Evolutionary conservation across 2,329 filamentous ascomycete genomes (phyloP), one percentile per base, ranked within the genome.

Genomic region (Trichoderma sp.): DNA sequence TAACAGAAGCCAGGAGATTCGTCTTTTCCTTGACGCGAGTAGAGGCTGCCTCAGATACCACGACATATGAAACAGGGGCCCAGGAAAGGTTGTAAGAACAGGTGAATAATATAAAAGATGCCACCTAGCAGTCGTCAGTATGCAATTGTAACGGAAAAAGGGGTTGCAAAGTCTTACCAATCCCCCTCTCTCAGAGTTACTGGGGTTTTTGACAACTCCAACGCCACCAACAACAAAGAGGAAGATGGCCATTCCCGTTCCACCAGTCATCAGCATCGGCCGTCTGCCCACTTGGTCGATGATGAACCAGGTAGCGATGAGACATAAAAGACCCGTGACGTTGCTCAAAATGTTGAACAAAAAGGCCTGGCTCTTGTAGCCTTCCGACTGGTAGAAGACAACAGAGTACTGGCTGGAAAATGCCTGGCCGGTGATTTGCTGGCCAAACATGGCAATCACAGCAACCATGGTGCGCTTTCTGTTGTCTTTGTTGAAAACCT

Each of bases 401-500:
- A 74, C 73, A n/a, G 70, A 68, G 69, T 78, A 78, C 60, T 77
- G 75, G 21, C 66, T 71, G 26, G 71, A 51, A 54, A 77, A 78
- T 0, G 76, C 76, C 64, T 78, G 76, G 13, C 77, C 77, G 5
- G 76, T 78, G 46, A 77, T 76, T 66, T 78, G 76, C 64, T 78
- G 76, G 11, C 74, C 74, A 49, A 78, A 74, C 73, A 77, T 78
- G 64, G 73, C 76, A 10, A 76, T 52, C 1, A 77, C 70, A 2
- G 75, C 75, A 16, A 78, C 72, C 5, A 67, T 60, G 0, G 76
- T 77, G 49, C 72, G 71, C 28, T 30, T 68, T 28, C 72, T 60
- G 68, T 76, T 76, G 13, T 69, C 63, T 8, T 61, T 30, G 32
- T 73, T 65, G 43, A 75, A 76, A 2, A 76, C 70, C 34, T 76